Evolutionary conservation across 2,329 filamentous ascomycete species (phyloP), one percentile per base, ranked within the genome.

Genomic region (Coleophoma cylindrospora): DNA sequence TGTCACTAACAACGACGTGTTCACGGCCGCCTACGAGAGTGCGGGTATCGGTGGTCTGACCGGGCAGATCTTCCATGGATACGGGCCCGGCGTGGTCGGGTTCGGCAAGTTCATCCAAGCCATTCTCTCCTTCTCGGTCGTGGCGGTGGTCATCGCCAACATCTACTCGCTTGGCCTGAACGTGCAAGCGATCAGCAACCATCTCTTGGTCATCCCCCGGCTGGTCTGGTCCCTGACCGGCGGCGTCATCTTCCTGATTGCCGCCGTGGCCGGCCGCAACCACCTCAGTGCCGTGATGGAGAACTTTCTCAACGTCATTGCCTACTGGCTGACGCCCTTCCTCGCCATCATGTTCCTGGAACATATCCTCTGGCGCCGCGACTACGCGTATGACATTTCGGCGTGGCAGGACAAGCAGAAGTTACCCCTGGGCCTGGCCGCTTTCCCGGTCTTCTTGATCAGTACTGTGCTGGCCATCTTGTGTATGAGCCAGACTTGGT

Each of bases 51-150:
- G 85, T 21, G 86, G 85, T n/a, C 69, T 89, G 9, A 73, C 89
- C 13, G 80, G 73, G 9, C 76, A 80, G 14, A 80, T 86, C 2
- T 74, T 89, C 1, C 71, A 83, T 51, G 76, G 79, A 9, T 74
- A 74, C 11, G 50, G 49, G 14, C 34, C 36, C n/a, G 57, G 53
- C 3, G 71, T 86, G 0, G 83, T 83, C 43, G 74, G 73, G 34
- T 88, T 89, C 62, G 86, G 86, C 56, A 77, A 84, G 60, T 87
- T 88, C 71, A 87, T 84, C 63, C 67, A 86, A 36, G 73, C 84
- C 47, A 71, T 86, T 40, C 74, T 86, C 7, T 78, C 80, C 2
- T 72, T 86, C 14, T 79, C 75, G 50, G 84, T 84, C 61, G 73
- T 86, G 54, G 83, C 80, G 49, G 85, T 83, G 68, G 86, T 86